phyloP scores from a whole-genome alignment of 176 grass and related monocot genomes.

The Zoysia pacifica region DNA sequence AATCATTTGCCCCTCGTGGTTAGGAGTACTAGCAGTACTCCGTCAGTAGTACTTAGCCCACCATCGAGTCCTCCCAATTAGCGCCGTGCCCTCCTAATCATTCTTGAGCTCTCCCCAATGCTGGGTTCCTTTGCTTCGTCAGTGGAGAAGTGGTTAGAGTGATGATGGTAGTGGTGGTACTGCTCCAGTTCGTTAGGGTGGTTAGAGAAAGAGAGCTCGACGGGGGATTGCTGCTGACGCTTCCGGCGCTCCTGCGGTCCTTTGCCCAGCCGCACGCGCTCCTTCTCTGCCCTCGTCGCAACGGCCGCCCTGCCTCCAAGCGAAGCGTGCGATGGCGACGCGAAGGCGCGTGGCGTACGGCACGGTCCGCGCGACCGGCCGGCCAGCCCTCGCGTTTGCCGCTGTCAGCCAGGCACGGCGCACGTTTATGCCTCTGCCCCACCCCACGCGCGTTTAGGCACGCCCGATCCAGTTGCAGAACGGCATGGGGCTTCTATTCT shows the following conservation, averaged over 20 bases:
- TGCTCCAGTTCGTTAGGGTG: conserved; percentile 2
- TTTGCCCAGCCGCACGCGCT: neutral
- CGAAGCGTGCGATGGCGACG: neutral
- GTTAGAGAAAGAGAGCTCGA: neutral
- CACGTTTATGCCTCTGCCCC: neutral
- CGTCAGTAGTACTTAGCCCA: neutral
- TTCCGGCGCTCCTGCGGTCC: neutral
- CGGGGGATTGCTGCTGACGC: conserved; percentile 38
- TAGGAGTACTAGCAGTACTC: neutral
- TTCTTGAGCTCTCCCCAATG: neutral
- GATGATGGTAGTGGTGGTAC: neutral
- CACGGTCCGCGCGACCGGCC: neutral
- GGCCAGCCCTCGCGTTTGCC: neutral
- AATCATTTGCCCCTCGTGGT: conserved; percentile 43
- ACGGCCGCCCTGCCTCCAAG: neutral
- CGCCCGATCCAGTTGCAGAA: neutral
- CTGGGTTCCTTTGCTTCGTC: neutral
- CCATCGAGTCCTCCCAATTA: neutral
- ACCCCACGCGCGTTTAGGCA: neutral
- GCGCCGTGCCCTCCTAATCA: conserved; percentile 7
- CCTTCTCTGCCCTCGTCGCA: neutral
- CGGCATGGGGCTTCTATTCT: neutral
- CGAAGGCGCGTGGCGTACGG: conserved; percentile 20
- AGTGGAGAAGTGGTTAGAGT: conserved; percentile 7
- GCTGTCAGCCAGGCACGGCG: neutral